These are phyloP conservation scores for Podospora sp. DNA, from an alignment of 495 filamentous ascomycete species.

Conservation along the genomic window DNA sequence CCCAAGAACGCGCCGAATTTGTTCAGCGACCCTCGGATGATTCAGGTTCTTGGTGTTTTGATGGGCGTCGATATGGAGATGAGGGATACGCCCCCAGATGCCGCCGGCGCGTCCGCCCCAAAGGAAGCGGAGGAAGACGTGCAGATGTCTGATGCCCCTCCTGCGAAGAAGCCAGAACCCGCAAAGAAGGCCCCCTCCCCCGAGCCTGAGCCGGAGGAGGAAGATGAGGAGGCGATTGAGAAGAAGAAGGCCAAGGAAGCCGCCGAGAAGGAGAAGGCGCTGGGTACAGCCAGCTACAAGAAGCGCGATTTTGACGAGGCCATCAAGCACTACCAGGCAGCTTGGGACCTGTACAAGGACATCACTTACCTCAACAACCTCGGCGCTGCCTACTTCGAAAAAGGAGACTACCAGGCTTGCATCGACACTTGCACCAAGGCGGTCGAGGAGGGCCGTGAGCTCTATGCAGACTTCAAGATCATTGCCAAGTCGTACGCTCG, in stretches of 20 bases:
- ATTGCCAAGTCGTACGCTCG: constrained; percentile 96
- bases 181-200: constrained; percentile 57
- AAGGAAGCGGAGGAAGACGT: constrained; percentile 72
- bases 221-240: constrained; percentile 77
- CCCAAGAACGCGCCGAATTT: constrained; percentile 77
- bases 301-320: constrained; percentile 93
- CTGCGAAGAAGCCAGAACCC: constrained; percentile 35
- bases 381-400: constrained; percentile 92
- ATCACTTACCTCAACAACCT: constrained; percentile 97
- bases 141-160: constrained; percentile 72
- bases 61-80: constrained; percentile 95
- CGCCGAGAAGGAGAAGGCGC: constrained; percentile 90
- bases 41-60: constrained; percentile 91
- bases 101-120: constrained; percentile 46
- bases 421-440: constrained; percentile 87
- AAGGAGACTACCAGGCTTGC: constrained; percentile 84
- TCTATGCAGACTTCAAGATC: constrained; percentile 92
- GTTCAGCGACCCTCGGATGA: constrained; percentile 85
- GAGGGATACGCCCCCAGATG: constrained; percentile 51
- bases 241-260: constrained; percentile 90
- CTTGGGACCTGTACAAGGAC: constrained; percentile 93
- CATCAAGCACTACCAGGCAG: constrained; percentile 92
- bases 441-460: constrained; percentile 81
- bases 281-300: constrained; percentile 96
- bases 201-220: constrained; percentile 63